Conservation (phyloP, 2,329 filamentous ascomycete species). For the Teratosphaeria destructans region DNA sequence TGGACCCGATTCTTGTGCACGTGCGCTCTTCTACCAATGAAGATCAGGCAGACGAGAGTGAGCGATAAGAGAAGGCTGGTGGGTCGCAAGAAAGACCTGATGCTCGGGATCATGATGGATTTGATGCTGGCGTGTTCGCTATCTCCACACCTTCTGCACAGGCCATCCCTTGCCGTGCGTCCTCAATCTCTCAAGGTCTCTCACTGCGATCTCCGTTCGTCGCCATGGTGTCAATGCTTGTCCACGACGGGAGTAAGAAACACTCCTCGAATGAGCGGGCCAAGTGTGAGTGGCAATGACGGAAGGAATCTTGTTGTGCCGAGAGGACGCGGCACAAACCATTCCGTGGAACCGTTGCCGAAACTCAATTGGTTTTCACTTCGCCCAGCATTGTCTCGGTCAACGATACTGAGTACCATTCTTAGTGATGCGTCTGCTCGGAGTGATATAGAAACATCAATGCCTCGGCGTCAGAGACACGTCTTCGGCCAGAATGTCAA, state of each 20-base stretch:
- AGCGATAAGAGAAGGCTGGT: not conserved
- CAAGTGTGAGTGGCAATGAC: not conserved
- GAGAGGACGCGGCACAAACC: no score
- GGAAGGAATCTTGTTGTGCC: not conserved
- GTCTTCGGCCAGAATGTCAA: no score
- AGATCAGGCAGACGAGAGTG: not conserved
- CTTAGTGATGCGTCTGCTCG: no score
- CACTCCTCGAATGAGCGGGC: not conserved
- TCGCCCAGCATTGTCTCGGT: no score
- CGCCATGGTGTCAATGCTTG: not conserved
- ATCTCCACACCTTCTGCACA: not conserved
- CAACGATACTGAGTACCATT: no score
- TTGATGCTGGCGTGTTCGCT: not conserved
- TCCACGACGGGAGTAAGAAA: not conserved
- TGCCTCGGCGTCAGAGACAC: no score
- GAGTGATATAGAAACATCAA: no score
- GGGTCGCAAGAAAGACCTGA: not conserved
- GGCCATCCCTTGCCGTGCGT: not conserved
- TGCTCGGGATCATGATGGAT: not conserved
- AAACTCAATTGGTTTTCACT: not conserved
- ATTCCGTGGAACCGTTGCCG: not conserved
- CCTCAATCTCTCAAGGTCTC: not conserved
- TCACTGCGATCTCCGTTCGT: not conserved
- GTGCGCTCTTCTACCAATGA: not conserved
- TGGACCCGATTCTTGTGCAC: constrained; percentile 1